Conservation (phyloP, 306 rosid genomes). For the Dalbergia oliveri region DNA sequence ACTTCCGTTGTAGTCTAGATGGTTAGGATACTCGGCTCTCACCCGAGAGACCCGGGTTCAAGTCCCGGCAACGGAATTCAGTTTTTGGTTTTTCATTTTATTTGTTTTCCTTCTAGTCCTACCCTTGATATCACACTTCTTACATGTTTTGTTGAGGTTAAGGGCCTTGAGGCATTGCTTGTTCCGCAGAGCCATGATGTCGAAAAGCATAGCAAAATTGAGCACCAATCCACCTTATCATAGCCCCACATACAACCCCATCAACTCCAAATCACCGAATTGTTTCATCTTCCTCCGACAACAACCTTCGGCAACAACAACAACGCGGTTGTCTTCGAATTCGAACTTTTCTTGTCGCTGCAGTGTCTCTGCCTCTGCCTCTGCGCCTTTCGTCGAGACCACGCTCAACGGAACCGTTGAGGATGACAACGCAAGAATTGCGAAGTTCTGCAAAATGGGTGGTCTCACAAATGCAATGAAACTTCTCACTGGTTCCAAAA, state of each 20-base stretch:
- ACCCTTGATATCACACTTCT: too few species aligned
- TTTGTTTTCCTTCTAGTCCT: too few species aligned
- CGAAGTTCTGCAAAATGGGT: constrained; percentile 61
- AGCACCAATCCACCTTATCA: constrained; percentile 38
- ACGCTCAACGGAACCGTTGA: constrained; percentile 12
- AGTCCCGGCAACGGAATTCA: constrained; percentile 63
- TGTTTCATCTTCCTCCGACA: constrained; percentile 51
- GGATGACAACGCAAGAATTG: constrained; percentile 42
- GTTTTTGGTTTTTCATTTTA: neutral
- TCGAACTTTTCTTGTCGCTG: constrained; percentile 34
- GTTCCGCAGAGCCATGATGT: constrained; percentile 43
- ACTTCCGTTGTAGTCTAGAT: constrained; percentile 64
- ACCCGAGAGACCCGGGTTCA: constrained; percentile 62
- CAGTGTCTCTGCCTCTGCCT: constrained; percentile 24
- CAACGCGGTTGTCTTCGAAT: constrained; percentile 39
- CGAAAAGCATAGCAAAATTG: constrained; percentile 45
- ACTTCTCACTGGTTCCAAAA: constrained; percentile 50
- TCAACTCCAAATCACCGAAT: constrained; percentile 25
- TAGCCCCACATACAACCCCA: neutral
- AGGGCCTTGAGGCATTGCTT: too few species aligned
- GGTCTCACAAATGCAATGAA: constrained; percentile 63
- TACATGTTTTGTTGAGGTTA: too few species aligned
- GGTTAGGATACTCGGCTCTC: constrained; percentile 60
- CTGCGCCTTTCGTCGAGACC: constrained; percentile 45
- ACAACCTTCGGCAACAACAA: constrained; percentile 26